Evolutionary conservation across 441 rosid genomes (phyloP).

Genomic region (Mallotus japonicus): DNA sequence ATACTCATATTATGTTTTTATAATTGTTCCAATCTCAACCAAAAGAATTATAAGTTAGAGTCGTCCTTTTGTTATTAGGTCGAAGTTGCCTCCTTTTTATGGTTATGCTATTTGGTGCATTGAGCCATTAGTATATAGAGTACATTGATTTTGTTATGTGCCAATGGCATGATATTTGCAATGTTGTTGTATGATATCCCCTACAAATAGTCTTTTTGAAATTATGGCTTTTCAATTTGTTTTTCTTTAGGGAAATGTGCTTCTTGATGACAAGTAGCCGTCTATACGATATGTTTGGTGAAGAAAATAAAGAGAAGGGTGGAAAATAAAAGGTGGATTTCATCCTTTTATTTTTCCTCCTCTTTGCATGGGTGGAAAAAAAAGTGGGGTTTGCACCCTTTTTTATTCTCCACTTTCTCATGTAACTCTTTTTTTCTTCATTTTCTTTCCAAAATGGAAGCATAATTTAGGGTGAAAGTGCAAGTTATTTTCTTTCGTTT

Average conservation of each 20-base stretch:
- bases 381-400: neutral
- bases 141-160: too few species aligned
- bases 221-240: neutral
- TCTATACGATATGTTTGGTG: too few species aligned
- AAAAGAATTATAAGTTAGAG: neutral
- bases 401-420: too few species aligned
- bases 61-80: neutral
- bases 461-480: too few species aligned
- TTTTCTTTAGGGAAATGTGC: neutral
- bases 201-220: neutral
- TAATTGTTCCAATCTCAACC: neutral
- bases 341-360: too few species aligned
- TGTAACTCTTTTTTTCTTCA: too few species aligned
- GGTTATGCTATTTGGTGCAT: neutral
- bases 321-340: too few species aligned
- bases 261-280: neutral
- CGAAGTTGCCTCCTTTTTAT: neutral
- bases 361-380: too few species aligned
- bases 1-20: neutral
- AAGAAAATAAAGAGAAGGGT: too few species aligned
- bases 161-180: too few species aligned
- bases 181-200: neutral
- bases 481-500: too few species aligned
- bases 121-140: neutral
- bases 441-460: too few species aligned